These are phyloP conservation scores for Apophysomyces trapeziformis DNA, from an alignment of 371 early-diverging fungal species.

Conservation along the genomic window DNA sequence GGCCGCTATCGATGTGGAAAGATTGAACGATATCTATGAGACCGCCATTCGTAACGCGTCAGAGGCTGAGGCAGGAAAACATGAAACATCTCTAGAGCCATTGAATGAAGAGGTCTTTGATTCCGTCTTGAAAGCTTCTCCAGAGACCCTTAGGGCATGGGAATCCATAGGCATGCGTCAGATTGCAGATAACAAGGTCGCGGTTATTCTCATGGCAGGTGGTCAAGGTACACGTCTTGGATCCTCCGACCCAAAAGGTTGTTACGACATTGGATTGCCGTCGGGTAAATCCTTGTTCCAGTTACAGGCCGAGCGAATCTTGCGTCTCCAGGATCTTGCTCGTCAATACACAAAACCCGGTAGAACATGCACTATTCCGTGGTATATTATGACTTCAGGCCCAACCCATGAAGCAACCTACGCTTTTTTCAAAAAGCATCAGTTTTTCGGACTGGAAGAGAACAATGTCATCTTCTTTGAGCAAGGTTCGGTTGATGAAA, in stretches of 20 bases:
- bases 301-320: slow-evolving; percentile 91
- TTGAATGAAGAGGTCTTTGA: slow-evolving; percentile 80
- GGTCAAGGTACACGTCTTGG: slow-evolving; percentile 93
- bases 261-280: slow-evolving; percentile 89
- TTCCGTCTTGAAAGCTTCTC: slow-evolving; percentile 65
- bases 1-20: slow-evolving; percentile 72
- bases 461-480: slow-evolving; percentile 89
- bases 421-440: slow-evolving; percentile 72
- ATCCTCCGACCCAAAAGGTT: slow-evolving; percentile 90
- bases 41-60: slow-evolving; percentile 63
- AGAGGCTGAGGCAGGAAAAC: slow-evolving; percentile 41
- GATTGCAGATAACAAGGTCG: slow-evolving; percentile 89
- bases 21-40: slow-evolving; percentile 78
- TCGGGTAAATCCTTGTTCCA: slow-evolving; percentile 88
- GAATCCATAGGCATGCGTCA: slow-evolving; percentile 71
- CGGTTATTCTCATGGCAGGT: slow-evolving; percentile 91
- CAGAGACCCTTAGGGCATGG: slow-evolving; percentile 72
- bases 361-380: slow-evolving; percentile 75
- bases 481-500: slow-evolving; percentile 54
- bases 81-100: slow-evolving; percentile 68
- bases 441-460: slow-evolving; percentile 81
- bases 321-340: slow-evolving; percentile 80
- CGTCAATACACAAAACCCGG: slow-evolving; percentile 41
- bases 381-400: slow-evolving; percentile 96
- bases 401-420: slow-evolving; percentile 87